Percentiles rank a stretch among this genome's conserved stretches.
Conservation (phyloP, 305 asterid genomes). For the Stenogyne calaminthoides region DNA sequence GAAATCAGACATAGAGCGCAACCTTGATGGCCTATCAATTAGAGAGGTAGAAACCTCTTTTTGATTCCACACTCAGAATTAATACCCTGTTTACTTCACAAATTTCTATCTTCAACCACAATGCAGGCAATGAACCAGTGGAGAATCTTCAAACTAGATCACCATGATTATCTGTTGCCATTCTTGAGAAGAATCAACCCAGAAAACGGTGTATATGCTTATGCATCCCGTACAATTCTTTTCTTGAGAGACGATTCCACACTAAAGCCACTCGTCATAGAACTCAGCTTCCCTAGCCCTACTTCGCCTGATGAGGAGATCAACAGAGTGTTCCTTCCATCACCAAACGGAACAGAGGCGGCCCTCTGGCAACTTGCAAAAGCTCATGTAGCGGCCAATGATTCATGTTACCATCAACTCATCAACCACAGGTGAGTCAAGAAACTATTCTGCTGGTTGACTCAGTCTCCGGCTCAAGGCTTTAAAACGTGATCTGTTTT, state of each 20-base stretch:
- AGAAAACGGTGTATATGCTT: conserved; percentile 39
- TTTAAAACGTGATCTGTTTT: neutral
- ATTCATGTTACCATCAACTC: conserved; percentile 50
- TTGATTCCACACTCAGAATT: neutral
- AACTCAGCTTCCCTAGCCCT: conserved; percentile 46
- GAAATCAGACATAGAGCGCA: conserved; percentile 42
- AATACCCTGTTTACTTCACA: neutral
- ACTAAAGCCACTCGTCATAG: conserved; percentile 54
- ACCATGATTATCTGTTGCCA: conserved; percentile 58
- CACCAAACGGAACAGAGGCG: conserved; percentile 45
- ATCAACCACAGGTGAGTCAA: conserved; percentile 49
- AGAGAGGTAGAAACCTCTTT: conserved; percentile 36
- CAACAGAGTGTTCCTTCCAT: conserved; percentile 46
- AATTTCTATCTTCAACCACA: conserved; percentile 15
- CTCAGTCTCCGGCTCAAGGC: neutral
- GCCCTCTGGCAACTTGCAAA: conserved; percentile 62
- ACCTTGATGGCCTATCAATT: conserved; percentile 48
- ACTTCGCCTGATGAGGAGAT: conserved; percentile 33
- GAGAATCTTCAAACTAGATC: conserved; percentile 55
- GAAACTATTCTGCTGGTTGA: neutral
- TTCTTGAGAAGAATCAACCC: conserved; percentile 39
- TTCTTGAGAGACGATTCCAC: conserved; percentile 51
- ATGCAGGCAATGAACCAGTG: conserved; percentile 53
- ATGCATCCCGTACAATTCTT: conserved; percentile 53
- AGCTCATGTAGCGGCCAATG: conserved; percentile 56